Evolutionary conservation across 139 green algal species (phyloP).

Genomic region (Chlorella sp.): DNA sequence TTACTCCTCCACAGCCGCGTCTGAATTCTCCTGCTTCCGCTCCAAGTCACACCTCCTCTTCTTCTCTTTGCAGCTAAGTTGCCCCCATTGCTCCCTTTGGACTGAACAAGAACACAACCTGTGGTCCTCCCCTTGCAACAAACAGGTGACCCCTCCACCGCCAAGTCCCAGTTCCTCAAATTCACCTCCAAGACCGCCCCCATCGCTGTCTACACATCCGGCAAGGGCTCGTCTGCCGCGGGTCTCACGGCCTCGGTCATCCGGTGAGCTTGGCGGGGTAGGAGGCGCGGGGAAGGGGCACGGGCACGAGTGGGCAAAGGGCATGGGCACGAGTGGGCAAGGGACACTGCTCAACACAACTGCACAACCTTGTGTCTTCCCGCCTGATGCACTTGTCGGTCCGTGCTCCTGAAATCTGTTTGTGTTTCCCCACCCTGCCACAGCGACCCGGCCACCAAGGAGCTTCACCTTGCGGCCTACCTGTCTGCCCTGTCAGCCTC

Average conservation of each 20-base stretch:
- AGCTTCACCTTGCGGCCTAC: too few species aligned
- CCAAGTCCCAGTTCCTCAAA: constrained; percentile 99
- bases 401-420: too few species aligned
- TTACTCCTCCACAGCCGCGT: too few species aligned
- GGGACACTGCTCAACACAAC: not conserved
- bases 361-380: too few species aligned
- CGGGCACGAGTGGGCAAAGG: not conserved
- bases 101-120: too few species aligned
- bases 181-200: constrained; percentile 87
- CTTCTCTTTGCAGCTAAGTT: too few species aligned
- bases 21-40: too few species aligned
- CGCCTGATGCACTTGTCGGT: too few species aligned
- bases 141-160: constrained; percentile 90
- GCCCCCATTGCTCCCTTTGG: too few species aligned
- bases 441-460: not conserved
- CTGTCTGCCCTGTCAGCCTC: too few species aligned
- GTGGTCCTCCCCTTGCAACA: not conserved
- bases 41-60: too few species aligned
- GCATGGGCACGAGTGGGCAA: too few species aligned
- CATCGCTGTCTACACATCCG: constrained; percentile 97
- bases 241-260: constrained; percentile 95
- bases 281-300: not conserved
- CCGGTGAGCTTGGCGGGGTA: constrained; percentile 43
- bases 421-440: not conserved
- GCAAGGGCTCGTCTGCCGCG: constrained; percentile 95